Evolutionary conservation across 2,329 filamentous ascomycete genomes (phyloP).

Genomic region (Diaporthe nobilis): DNA sequence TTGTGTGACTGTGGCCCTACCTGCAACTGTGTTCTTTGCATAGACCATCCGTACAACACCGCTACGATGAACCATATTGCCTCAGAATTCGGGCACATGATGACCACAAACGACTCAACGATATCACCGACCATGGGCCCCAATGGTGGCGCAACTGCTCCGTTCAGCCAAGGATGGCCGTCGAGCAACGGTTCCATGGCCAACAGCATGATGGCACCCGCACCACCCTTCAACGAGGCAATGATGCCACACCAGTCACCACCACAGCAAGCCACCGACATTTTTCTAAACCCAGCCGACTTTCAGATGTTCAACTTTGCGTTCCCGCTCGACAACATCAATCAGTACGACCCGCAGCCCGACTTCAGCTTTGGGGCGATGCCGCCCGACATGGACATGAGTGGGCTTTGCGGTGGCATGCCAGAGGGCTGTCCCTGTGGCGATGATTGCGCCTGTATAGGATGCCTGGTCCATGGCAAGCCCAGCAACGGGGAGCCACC

Average conservation of each 20-base stretch:
- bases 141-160: constrained; percentile 42
- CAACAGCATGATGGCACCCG: constrained; percentile 38
- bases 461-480: constrained; percentile 66
- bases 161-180: constrained; percentile 36
- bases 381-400: constrained; percentile 36
- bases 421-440: constrained; percentile 65
- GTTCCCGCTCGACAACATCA: constrained; percentile 32
- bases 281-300: constrained; percentile 42
- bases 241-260: constrained; percentile 36
- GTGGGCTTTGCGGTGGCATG: constrained; percentile 39
- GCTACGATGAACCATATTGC: constrained; percentile 63
- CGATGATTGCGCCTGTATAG: constrained; percentile 71
- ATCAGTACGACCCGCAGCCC: constrained; percentile 49
- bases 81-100: constrained; percentile 42
- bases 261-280: constrained; percentile 38
- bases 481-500: constrained; percentile 8
- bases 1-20: constrained; percentile 75
- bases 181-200: constrained; percentile 33
- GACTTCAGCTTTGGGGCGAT: constrained; percentile 70
- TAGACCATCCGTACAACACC: constrained; percentile 77
- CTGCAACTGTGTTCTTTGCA: constrained; percentile 78
- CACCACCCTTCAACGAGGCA: constrained; percentile 19
- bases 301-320: constrained; percentile 43
- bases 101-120: constrained; percentile 46
- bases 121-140: constrained; percentile 17